A percentile compares a stretch with the other conserved stretches of the same genome.
Conservation (phyloP, 164 flowering plant species). For the Vitis rotundifolia region DNA sequence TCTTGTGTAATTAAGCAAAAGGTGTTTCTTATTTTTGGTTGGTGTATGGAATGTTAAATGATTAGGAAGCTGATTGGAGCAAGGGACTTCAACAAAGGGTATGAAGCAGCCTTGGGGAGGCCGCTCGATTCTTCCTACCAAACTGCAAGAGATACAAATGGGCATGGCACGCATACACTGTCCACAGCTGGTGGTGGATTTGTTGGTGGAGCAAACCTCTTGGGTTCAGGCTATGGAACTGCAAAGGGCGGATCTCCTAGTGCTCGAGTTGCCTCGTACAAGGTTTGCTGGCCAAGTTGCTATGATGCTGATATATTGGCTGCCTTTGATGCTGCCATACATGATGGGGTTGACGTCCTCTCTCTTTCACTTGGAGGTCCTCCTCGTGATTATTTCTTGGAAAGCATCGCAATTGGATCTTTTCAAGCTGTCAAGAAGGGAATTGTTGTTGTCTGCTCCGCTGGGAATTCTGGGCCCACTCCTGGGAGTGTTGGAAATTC, state of each 20-base stretch:
- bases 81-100: background rate
- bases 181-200: too few species aligned
- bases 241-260: constrained; percentile 22
- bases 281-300: constrained; percentile 28
- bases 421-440: constrained; percentile 29
- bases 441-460: constrained; percentile 21
- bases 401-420: constrained; percentile 14
- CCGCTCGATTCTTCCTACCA: background rate
- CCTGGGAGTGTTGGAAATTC: constrained; percentile 3
- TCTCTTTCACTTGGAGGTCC: constrained; percentile 15
- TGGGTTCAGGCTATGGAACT: constrained; percentile 13
- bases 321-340: constrained; percentile 25
- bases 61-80: too few species aligned
- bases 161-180: too few species aligned
- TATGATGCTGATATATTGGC: constrained; percentile 19
- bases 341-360: constrained; percentile 28
- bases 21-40: too few species aligned
- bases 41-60: too few species aligned
- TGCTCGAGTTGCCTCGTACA: constrained; percentile 26
- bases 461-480: constrained; percentile 17
- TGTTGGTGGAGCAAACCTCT: constrained; percentile 6
- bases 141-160: background rate
- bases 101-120: background rate
- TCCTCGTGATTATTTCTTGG: background rate
- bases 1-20: too few species aligned